phyloP scores from a whole-genome alignment of 2,329 filamentous ascomycete species.

The Remersonia thermophila region DNA sequence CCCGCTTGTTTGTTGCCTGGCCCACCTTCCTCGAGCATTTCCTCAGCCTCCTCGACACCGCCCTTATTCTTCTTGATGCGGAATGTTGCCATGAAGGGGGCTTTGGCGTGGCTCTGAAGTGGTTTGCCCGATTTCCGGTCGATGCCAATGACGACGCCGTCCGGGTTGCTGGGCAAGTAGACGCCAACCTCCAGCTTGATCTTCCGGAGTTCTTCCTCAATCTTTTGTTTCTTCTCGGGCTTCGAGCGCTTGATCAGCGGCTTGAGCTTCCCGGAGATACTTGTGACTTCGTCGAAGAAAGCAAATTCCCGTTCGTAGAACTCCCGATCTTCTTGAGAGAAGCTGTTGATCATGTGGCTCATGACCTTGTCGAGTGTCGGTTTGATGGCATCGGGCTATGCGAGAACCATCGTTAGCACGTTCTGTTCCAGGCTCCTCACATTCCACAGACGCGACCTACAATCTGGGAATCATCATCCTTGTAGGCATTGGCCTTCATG shows the following conservation, averaged over 20 bases:
- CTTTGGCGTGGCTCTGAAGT: slow-evolving; percentile 93
- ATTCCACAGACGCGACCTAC: slow-evolving; percentile 35
- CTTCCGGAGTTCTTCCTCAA: slow-evolving; percentile 93
- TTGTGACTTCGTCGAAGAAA: slow-evolving; percentile 97
- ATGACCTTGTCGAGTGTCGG: slow-evolving; percentile 87
- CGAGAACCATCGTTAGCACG: slow-evolving; percentile 4
- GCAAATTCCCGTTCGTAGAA: slow-evolving; percentile 93
- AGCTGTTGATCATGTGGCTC: slow-evolving; percentile 69
- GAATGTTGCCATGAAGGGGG: slow-evolving; percentile 98
- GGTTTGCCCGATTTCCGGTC: slow-evolving; percentile 97
- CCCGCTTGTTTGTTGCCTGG: slow-evolving; percentile 35
- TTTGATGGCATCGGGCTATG: slow-evolving; percentile 76
- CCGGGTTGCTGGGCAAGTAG: slow-evolving; percentile 92
- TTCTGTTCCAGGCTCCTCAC: too few relatives aligned
- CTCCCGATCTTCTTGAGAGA: slow-evolving; percentile 61
- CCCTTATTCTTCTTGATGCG: slow-evolving; percentile 72
- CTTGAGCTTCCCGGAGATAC: slow-evolving; percentile 88
- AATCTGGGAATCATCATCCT: slow-evolving; percentile 83
- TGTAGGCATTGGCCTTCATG: slow-evolving; percentile 98
- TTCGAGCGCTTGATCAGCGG: slow-evolving; percentile 87
- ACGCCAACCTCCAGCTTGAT: slow-evolving; percentile 96
- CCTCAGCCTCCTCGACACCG: slow-evolving; percentile 37
- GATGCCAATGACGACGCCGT: slow-evolving; percentile 94
- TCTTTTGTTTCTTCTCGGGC: slow-evolving; percentile 97
- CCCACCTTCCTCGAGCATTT: slow-evolving; percentile 36